phyloP scores from a whole-genome alignment of 2,329 filamentous ascomycete genomes.

The Ophioceras dolichostomum region DNA sequence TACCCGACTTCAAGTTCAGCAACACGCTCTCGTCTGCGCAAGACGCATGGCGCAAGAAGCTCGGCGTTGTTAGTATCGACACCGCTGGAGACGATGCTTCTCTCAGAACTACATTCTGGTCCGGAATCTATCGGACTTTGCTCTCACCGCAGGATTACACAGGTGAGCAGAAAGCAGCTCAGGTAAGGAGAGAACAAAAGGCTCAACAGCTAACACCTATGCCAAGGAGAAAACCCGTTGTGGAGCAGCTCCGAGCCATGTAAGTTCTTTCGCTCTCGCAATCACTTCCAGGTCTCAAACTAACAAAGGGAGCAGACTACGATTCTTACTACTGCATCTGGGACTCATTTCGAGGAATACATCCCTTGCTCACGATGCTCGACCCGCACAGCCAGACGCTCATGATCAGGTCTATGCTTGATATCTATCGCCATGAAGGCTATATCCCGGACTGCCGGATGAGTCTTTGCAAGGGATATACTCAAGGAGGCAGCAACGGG shows the following conservation, averaged over 20 bases:
- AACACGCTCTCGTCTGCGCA: slow-evolving; percentile 33
- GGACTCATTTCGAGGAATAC: slow-evolving; percentile 51
- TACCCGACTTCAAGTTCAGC: slow-evolving; percentile 46
- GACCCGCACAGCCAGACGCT: slow-evolving; percentile 46
- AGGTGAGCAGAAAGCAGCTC: slow-evolving; percentile 34
- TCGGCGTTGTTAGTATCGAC: slow-evolving; percentile 39
- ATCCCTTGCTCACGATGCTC: slow-evolving; percentile 50
- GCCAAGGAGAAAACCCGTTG: slow-evolving; percentile 1
- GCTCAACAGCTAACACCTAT: not conserved
- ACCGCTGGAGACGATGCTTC: slow-evolving; percentile 32
- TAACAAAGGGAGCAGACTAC: not conserved
- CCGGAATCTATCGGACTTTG: slow-evolving; percentile 46
- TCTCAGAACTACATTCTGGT: slow-evolving; percentile 48
- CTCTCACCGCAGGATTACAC: slow-evolving; percentile 57
- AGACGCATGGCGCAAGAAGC: slow-evolving; percentile 43
- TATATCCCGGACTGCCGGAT: slow-evolving; percentile 59
- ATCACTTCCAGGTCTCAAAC: not conserved
- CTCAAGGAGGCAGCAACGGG: slow-evolving; percentile 56
- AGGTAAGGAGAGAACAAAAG: not conserved
- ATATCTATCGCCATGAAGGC: slow-evolving; percentile 52
- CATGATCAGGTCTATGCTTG: slow-evolving; percentile 52
- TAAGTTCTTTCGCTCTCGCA: not conserved
- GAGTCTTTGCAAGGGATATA: slow-evolving; percentile 54
- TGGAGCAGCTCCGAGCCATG: slow-evolving; percentile 3
- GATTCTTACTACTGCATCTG: slow-evolving; percentile 29